A percentile compares a stretch with the other conserved stretches of the same genome.
phyloP scores from a whole-genome alignment of 2,329 filamentous ascomycete species.

The Colletotrichum noveboracense region DNA sequence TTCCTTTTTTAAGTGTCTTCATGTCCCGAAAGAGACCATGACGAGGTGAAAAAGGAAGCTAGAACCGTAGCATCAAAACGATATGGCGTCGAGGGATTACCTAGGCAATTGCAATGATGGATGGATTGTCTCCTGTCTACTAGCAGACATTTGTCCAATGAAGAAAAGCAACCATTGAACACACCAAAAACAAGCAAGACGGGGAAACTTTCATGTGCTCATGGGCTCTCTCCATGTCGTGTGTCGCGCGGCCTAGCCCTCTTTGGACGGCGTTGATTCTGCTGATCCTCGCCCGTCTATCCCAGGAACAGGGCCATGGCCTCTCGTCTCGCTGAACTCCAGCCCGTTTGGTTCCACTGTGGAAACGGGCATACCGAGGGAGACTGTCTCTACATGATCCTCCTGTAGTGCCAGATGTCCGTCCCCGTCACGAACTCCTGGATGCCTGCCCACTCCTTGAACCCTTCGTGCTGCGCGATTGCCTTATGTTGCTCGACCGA shows the following conservation, averaged over 20 bases:
- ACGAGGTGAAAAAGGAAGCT: neutral
- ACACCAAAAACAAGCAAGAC: neutral
- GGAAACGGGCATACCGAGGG: neutral
- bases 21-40: neutral
- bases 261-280: neutral
- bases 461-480: slow-evolving; percentile 29
- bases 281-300: neutral
- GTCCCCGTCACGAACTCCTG: slow-evolving; percentile 23
- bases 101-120: slow-evolving; percentile 48
- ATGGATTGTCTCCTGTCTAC: slow-evolving; percentile 8
- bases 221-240: neutral
- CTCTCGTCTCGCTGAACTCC: neutral
- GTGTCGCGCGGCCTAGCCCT: neutral
- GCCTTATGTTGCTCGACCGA: slow-evolving; percentile 37
- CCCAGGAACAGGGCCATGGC: neutral
- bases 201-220: neutral
- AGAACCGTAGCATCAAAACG: slow-evolving; percentile 27
- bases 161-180: slow-evolving; percentile 19
- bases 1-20: neutral
- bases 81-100: slow-evolving; percentile 60
- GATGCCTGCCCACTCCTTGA: slow-evolving; percentile 28
- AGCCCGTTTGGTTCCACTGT: neutral
- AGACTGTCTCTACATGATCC: slow-evolving; percentile 27
- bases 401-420: slow-evolving; percentile 36
- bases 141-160: slow-evolving; percentile 29